These are phyloP conservation scores for Russula griseocarnosa DNA, from an alignment of 768 basidiomycete species.

Conservation along the genomic window DNA sequence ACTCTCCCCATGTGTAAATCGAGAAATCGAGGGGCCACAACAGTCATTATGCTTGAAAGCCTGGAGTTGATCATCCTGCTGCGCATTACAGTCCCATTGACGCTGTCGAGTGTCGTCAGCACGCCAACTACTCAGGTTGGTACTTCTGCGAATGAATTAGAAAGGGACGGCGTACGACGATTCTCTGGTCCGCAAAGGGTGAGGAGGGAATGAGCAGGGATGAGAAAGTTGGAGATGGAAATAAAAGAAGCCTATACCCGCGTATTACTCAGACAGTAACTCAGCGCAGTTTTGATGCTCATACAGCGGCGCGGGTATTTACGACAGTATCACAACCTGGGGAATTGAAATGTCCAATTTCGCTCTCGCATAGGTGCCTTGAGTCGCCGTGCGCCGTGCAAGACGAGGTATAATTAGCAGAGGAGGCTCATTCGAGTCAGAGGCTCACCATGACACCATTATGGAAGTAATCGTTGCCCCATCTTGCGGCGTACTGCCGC, in stretches of 20 bases:
- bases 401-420: too few relatives aligned
- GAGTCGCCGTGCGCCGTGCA: too few relatives aligned
- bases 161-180: neutral
- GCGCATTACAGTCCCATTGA: conserved; percentile 15
- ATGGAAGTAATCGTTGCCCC: too few relatives aligned
- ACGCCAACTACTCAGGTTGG: too few relatives aligned
- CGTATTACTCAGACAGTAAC: neutral
- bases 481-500: too few relatives aligned
- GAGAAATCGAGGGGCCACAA: conserved; percentile 19
- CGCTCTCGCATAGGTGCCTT: too few relatives aligned
- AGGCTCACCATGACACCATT: too few relatives aligned
- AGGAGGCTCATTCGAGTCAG: too few relatives aligned
- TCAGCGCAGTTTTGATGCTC: neutral
- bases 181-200: neutral
- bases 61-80: neutral
- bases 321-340: too few relatives aligned
- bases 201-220: neutral
- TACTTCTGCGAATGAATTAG: neutral
- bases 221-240: neutral
- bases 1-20: conserved; percentile 36
- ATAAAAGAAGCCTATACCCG: neutral
- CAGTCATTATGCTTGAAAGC: too few relatives aligned
- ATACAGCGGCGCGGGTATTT: neutral
- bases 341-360: too few relatives aligned
- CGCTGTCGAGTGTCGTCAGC: neutral